A percentile compares a stretch with the other conserved stretches of the same genome.
Conservation (phyloP, 495 filamentous ascomycete genomes). For the Ascodesmis nigricans region DNA sequence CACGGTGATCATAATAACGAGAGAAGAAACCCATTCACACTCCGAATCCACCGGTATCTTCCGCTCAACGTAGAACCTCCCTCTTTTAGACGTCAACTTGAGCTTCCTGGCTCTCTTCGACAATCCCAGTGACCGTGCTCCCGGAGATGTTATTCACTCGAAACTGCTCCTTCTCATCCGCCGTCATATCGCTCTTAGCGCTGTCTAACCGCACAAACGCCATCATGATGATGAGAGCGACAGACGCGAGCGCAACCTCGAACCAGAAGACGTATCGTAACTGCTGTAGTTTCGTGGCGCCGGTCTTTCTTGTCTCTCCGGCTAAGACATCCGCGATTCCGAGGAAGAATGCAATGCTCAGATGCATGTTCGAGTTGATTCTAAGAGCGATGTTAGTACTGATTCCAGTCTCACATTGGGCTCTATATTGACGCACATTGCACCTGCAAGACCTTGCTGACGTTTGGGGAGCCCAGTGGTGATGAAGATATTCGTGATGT, state of each 20-base stretch:
- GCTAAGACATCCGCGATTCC: constrained; percentile 52
- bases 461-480: constrained; percentile 47
- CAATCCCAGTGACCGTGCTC: too few species aligned
- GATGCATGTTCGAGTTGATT: constrained; percentile 41
- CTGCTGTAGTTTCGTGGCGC: constrained; percentile 24
- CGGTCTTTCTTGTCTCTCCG: constrained; percentile 28
- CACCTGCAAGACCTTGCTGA: constrained; percentile 58
- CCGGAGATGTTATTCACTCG: constrained; percentile 7
- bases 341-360: constrained; percentile 69
- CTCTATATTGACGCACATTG: constrained; percentile 29
- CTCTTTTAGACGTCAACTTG: too few species aligned
- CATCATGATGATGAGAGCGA: constrained; percentile 35
- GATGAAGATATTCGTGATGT: constrained; percentile 66
- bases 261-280: constrained; percentile 52
- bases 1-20: too few species aligned
- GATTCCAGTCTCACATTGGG: constrained; percentile 7
- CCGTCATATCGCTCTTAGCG: constrained; percentile 46
- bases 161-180: constrained; percentile 33
- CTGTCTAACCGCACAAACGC: constrained; percentile 41
- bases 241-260: constrained; percentile 32
- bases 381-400: constrained; percentile 9
- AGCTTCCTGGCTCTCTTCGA: too few species aligned
- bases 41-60: too few species aligned
- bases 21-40: too few species aligned
- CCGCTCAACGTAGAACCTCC: too few species aligned